Conservation (phyloP, 257 asterid genomes). For the Jacaranda copaia region DNA sequence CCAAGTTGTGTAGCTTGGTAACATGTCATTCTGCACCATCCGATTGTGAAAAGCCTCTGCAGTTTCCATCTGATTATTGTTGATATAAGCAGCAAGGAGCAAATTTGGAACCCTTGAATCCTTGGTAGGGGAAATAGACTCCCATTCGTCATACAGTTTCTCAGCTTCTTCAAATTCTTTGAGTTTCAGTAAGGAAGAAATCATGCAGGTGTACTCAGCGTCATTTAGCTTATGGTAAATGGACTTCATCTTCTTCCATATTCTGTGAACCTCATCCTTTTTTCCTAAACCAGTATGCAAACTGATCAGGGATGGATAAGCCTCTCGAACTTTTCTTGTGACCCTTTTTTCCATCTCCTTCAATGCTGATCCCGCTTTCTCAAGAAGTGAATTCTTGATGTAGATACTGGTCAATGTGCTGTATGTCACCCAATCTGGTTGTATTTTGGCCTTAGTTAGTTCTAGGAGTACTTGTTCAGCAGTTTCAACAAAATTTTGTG, state of each 20-base stretch:
- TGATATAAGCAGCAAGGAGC: conserved; percentile 83
- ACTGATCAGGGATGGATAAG: conserved; percentile 82
- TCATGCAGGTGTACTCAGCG: conserved; percentile 77
- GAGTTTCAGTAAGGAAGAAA: conserved; percentile 76
- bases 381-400: conserved; percentile 67
- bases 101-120: conserved; percentile 84
- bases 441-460: conserved; percentile 62
- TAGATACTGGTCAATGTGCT: conserved; percentile 88
- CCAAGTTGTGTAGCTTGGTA: conserved; percentile 83
- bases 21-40: conserved; percentile 62
- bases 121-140: conserved; percentile 73
- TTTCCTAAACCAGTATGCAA: conserved; percentile 66
- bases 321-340: conserved; percentile 63
- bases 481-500: conserved; percentile 65
- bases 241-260: conserved; percentile 87
- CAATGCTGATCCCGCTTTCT: conserved; percentile 71
- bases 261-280: conserved; percentile 59
- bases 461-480: conserved; percentile 75
- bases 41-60: conserved; percentile 67
- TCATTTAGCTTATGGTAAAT: conserved; percentile 70
- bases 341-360: conserved; percentile 88
- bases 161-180: conserved; percentile 69
- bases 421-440: conserved; percentile 92
- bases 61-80: conserved; percentile 58
- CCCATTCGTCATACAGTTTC: conserved; percentile 83